Evolutionary conservation across 2,329 filamentous ascomycete genomes (phyloP).

Genomic region (Phaeosphaeria sp.): DNA sequence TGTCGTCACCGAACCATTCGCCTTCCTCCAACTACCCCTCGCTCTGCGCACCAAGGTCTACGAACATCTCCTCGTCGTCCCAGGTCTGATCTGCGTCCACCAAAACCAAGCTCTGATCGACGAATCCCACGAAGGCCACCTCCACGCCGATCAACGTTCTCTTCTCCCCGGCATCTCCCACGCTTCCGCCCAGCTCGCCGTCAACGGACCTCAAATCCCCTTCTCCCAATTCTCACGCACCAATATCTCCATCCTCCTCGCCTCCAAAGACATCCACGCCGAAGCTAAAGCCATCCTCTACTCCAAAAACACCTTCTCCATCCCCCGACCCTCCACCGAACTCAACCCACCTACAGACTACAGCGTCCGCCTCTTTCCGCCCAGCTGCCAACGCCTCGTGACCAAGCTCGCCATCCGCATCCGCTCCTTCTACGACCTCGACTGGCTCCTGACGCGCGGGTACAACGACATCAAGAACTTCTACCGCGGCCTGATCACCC

Average conservation of each 20-base stretch:
- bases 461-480: constrained; percentile 26
- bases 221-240: constrained; percentile 20
- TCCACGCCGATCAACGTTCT: constrained; percentile 22
- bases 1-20: constrained; percentile 8
- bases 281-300: constrained; percentile 53
- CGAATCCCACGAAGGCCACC: constrained; percentile 17
- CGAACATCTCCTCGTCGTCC: constrained; percentile 27
- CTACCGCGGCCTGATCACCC: constrained; percentile 24
- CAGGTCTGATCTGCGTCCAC: constrained; percentile 30
- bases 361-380: constrained; percentile 28
- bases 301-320: constrained; percentile 47
- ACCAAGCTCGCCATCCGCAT: constrained; percentile 29
- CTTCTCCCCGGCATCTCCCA: constrained; percentile 35
- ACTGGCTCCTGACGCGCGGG: constrained; percentile 28
- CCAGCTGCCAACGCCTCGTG: constrained; percentile 22
- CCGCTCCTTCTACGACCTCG: constrained; percentile 25
- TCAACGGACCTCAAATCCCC: constrained; percentile 20
- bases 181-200: constrained; percentile 19
- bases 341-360: constrained; percentile 26
- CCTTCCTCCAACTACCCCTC: constrained; percentile 30
- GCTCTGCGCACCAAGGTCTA: constrained; percentile 30
- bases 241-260: constrained; percentile 41
- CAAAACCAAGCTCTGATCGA: constrained; percentile 32
- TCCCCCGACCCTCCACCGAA: constrained; percentile 29
- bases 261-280: constrained; percentile 47